phyloP scores from a whole-genome alignment of 2,329 filamentous ascomycete species.

The Microsporum canis region DNA sequence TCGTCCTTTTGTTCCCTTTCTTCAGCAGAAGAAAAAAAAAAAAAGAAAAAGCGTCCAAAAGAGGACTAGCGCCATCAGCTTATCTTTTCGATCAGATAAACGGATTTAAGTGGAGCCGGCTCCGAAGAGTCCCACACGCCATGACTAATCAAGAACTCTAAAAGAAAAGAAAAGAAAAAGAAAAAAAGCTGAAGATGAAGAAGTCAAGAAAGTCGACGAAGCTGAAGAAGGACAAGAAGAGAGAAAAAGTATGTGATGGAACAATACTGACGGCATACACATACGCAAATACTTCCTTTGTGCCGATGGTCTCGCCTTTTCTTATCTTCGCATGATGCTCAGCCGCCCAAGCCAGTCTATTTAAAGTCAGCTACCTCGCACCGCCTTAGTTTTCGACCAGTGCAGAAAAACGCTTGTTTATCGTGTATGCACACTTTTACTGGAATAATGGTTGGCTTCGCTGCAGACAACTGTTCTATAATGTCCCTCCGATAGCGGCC shows the following conservation, averaged over 20 bases:
- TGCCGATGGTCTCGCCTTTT: neutral
- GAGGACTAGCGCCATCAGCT: slow-evolving; percentile 4
- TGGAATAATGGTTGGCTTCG: slow-evolving; percentile 8
- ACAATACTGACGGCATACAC: too few species aligned
- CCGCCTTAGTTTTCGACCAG: neutral
- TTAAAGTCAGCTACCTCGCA: neutral
- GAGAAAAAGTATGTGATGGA: too few species aligned
- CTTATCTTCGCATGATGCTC: slow-evolving; percentile 4
- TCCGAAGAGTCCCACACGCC: neutral
- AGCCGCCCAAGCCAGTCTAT: neutral
- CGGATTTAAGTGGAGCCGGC: slow-evolving; percentile 20
- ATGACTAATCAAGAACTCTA: neutral
- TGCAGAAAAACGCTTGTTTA: neutral
- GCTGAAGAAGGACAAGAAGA: too few species aligned
- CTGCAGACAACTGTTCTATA: slow-evolving; percentile 13
- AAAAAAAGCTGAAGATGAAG: neutral
- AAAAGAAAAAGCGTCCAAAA: neutral
- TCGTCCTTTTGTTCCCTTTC: neutral
- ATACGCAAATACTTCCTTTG: neutral
- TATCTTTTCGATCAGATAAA: slow-evolving; percentile 27
- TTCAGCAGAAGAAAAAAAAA: neutral
- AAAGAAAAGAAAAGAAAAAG: neutral
- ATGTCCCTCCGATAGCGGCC: slow-evolving; percentile 22
- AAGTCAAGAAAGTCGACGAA: neutral
- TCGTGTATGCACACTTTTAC: neutral